Evolutionary conservation across 495 filamentous ascomycete species (phyloP).

Genomic region (Tuber melanosporum): DNA sequence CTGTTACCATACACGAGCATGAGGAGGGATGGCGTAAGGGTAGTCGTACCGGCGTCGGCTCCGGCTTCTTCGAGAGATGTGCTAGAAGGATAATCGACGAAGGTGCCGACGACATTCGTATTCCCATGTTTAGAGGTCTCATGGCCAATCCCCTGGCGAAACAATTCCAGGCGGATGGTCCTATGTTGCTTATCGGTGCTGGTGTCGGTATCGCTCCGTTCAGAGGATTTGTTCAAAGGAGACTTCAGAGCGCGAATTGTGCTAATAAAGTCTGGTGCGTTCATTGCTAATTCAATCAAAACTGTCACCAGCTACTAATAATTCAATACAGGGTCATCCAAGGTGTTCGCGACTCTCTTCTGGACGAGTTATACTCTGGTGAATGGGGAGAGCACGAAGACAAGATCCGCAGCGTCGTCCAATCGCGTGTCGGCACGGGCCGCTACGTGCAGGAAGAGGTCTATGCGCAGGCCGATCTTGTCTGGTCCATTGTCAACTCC

Average conservation of each 20-base stretch:
- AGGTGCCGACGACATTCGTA: constrained; percentile 57
- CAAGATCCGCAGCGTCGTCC: constrained; percentile 87
- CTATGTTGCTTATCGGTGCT: constrained; percentile 94
- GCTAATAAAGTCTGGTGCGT: constrained; percentile 90
- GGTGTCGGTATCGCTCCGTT: constrained; percentile 96
- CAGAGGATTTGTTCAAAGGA: constrained; percentile 91
- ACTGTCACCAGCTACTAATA: constrained; percentile 6
- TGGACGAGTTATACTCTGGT: constrained; percentile 92
- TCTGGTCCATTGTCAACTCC: constrained; percentile 93
- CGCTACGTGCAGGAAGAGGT: constrained; percentile 87
- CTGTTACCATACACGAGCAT: constrained; percentile 86
- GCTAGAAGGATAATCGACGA: constrained; percentile 63
- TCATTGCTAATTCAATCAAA: not conserved
- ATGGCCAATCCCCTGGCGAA: constrained; percentile 94
- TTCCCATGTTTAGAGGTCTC: constrained; percentile 97
- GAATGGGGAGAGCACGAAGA: constrained; percentile 93
- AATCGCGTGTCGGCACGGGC: constrained; percentile 69
- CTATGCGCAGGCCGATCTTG: constrained; percentile 77
- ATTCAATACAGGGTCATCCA: constrained; percentile 62
- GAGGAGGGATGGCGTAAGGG: constrained; percentile 63
- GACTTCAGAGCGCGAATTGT: constrained; percentile 90
- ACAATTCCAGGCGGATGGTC: constrained; percentile 82
- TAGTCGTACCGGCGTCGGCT: constrained; percentile 62
- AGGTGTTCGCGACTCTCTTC: constrained; percentile 82
- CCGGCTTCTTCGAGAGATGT: constrained; percentile 78